Evolutionary conservation across 2,329 filamentous ascomycete genomes (phyloP).

Genomic region (Cladosporium colombiae): DNA sequence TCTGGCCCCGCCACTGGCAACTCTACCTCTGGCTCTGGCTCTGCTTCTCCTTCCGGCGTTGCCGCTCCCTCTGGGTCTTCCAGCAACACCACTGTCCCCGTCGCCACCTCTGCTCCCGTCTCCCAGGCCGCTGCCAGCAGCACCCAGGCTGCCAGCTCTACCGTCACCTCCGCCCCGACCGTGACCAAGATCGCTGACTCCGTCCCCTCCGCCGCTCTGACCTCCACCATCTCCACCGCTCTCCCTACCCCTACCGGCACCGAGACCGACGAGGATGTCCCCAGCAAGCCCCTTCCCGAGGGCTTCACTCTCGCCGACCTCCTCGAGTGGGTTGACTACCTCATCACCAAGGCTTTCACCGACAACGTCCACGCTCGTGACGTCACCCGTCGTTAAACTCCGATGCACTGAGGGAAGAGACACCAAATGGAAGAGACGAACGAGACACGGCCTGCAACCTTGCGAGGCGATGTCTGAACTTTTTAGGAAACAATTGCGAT

Average conservation of each 20-base stretch:
- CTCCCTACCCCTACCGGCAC: slow-evolving; percentile 7
- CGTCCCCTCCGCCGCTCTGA: slow-evolving; percentile 15
- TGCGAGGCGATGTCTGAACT: neutral
- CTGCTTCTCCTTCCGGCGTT: neutral
- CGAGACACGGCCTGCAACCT: neutral
- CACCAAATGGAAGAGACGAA: neutral
- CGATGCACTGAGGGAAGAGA: neutral
- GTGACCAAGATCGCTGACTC: slow-evolving; percentile 25
- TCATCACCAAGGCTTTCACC: slow-evolving; percentile 9
- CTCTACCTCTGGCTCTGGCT: slow-evolving; percentile 2
- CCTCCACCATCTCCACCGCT: slow-evolving; percentile 9
- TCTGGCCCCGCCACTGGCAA: slow-evolving; percentile 1
- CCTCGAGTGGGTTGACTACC: slow-evolving; percentile 19
- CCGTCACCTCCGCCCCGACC: slow-evolving; percentile 22
- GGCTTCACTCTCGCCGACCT: slow-evolving; percentile 33
- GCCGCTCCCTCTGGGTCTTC: neutral
- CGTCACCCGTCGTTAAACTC: slow-evolving; percentile 10
- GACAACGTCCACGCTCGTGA: slow-evolving; percentile 12
- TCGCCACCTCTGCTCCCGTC: neutral
- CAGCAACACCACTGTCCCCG: neutral
- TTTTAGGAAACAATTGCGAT: neutral
- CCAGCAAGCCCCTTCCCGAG: slow-evolving; percentile 29
- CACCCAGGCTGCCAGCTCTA: slow-evolving; percentile 9
- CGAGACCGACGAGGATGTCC: slow-evolving; percentile 20
- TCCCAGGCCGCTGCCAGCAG: slow-evolving; percentile 1